Base-by-base conservation (phyloP, 768 basidiomycete species). In the Auriscalpium vulgare region DNA sequence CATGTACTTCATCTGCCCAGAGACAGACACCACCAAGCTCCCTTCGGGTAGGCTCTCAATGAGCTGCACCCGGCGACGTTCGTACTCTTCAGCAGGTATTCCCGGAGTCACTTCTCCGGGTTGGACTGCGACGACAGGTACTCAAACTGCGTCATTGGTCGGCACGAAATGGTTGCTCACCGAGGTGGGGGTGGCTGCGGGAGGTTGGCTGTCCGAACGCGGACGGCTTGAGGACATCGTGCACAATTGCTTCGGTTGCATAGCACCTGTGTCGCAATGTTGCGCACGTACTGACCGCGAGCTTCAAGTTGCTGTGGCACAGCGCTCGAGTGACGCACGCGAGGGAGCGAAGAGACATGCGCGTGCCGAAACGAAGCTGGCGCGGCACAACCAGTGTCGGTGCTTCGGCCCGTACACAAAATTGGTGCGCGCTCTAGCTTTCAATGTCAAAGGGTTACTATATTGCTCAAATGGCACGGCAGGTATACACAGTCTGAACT, bases 1-100 rank as follows among this genome's bases (percentile, higher is more conserved):
- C 70, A 75, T 74, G 58, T 72, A 76, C 63, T 76, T 73, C 50
- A 77, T 66, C n/a, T 69, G 70, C 0, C 72, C 78, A 7, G 76
- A 77, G 43, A 76, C 67, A 47, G 70, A 73, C 1, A 80, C 68
- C 43, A 78, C 78, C n/a, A 73, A 61, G 40, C 69, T 68, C 2
- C 73, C 73, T 7, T 72, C 72, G 2, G 73, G 74, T 37, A 81
- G 56, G 11, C 64, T 55, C 9, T 69, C 66, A 68, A 81, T 74
- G 49, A 81, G 66, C 40, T 63, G 63, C 37, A 51, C 64, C 45
- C 79, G 57, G 36, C 80, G 62, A 14, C 60, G 54, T 40, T 75
- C 74, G 64, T 78, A 80, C 59, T 81, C 80, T 8, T 57, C 37
- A 6, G 65, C 65, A 3, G 72, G 53, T 43, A 81, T 75, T 1